phyloP scores from a whole-genome alignment of 495 filamentous ascomycete genomes.

The Neurospora sp. region DNA sequence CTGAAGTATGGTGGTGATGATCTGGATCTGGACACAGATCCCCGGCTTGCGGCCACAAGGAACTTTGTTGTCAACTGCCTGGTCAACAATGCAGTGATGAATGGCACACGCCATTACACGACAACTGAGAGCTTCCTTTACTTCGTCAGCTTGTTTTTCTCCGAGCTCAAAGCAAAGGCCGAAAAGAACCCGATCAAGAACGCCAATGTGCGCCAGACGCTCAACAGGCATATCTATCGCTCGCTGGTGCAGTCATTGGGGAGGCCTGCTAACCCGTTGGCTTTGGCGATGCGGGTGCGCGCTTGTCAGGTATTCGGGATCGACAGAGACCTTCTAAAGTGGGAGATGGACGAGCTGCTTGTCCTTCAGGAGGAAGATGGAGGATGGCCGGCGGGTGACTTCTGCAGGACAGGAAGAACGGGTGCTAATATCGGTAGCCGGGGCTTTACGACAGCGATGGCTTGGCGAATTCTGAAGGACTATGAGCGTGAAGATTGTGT shows the following conservation, averaged over 20 bases:
- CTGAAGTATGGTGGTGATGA: slow-evolving; percentile 2
- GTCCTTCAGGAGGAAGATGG: not conserved
- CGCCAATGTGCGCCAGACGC: not conserved
- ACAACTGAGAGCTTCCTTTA: not conserved
- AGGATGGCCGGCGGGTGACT: not conserved
- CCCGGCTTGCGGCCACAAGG: not conserved
- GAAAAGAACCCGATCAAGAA: not conserved
- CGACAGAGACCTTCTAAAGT: not conserved
- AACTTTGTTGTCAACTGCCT: not conserved
- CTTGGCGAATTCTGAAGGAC: not conserved
- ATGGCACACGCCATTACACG: not conserved
- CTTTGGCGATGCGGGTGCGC: not conserved
- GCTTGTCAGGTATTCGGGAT: not conserved
- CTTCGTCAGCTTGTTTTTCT: not conserved
- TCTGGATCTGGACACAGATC: not conserved
- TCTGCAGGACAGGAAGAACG: not conserved
- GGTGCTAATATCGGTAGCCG: not conserved
- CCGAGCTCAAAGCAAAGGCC: not conserved
- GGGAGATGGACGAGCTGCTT: not conserved
- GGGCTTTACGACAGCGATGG: not conserved
- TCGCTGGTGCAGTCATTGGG: not conserved
- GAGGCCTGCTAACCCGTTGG: not conserved
- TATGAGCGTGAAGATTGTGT: not conserved
- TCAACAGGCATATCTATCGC: not conserved
- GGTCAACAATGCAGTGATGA: not conserved